These are phyloP conservation scores for Colletotrichum shisoi DNA, from an alignment of 2,329 filamentous ascomycete species.

Conservation along the genomic window DNA sequence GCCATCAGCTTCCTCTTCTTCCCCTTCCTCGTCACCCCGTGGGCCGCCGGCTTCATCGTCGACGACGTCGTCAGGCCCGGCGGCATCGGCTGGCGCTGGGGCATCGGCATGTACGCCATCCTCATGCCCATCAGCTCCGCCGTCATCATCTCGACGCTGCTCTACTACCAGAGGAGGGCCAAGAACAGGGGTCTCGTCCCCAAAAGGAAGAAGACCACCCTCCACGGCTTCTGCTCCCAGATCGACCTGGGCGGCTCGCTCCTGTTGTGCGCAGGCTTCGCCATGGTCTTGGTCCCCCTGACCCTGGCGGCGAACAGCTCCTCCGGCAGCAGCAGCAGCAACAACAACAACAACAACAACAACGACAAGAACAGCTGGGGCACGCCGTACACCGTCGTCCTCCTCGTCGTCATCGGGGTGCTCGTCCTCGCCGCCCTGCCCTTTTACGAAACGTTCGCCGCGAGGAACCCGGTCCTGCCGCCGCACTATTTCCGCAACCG, in stretches of 20 bases:
- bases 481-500: constrained; percentile 49
- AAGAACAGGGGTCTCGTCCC: constrained; percentile 39
- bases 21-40: constrained; percentile 50
- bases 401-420: constrained; percentile 62
- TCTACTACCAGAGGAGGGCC: constrained; percentile 41
- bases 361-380: constrained; percentile 54
- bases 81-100: constrained; percentile 45
- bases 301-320: constrained; percentile 55
- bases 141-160: constrained; percentile 39
- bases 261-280: constrained; percentile 58
- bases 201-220: constrained; percentile 32
- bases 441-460: constrained; percentile 57
- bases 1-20: constrained; percentile 46
- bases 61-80: constrained; percentile 41
- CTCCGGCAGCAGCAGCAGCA: too few species aligned
- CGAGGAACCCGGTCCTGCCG: constrained; percentile 58
- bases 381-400: constrained; percentile 54
- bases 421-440: constrained; percentile 57
- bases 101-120: constrained; percentile 65
- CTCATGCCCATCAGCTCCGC: constrained; percentile 57
- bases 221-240: constrained; percentile 40
- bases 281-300: constrained; percentile 65
- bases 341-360: too few species aligned
- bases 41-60: constrained; percentile 43
- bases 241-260: constrained; percentile 54